A percentile compares a stretch with the other conserved stretches of the same genome.
Evolutionary conservation across 1,139 yeast species (phyloP).

Genomic region (Yamadazyma songkhlaensis): DNA sequence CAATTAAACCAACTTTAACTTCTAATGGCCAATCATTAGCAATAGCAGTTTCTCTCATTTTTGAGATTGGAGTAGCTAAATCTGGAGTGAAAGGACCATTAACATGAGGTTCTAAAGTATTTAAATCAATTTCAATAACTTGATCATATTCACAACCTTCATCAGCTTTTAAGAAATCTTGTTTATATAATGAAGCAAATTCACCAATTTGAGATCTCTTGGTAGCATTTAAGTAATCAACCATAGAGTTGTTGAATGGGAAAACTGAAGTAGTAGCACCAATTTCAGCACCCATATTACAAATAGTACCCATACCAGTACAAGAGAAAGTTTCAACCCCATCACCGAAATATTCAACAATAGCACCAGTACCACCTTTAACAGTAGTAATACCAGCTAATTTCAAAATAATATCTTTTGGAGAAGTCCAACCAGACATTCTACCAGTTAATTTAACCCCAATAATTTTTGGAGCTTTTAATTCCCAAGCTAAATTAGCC

Average conservation of each 20-base stretch:
- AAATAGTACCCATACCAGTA: constrained; percentile 99
- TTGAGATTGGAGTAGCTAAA: constrained; percentile 94
- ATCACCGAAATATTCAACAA: constrained; percentile 95
- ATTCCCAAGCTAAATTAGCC: constrained; percentile 96
- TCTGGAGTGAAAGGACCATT: constrained; percentile 99
- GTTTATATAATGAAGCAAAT: constrained; percentile 71
- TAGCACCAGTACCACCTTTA: constrained; percentile 98
- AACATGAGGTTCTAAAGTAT: constrained; percentile 93
- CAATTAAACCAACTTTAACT: constrained; percentile 94
- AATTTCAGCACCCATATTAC: constrained; percentile 99
- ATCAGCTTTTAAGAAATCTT: constrained; percentile 85
- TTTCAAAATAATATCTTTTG: constrained; percentile 94
- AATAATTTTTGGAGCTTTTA: constrained; percentile 95
- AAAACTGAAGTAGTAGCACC: constrained; percentile 99
- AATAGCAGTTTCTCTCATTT: constrained; percentile 84
- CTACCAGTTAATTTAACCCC: constrained; percentile 97
- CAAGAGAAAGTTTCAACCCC: constrained; percentile 96
- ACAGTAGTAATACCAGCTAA: constrained; percentile 97
- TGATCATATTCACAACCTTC: constrained; percentile 95
- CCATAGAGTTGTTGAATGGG: constrained; percentile 95
- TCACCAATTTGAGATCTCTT: constrained; percentile 81
- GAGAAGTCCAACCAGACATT: constrained; percentile 97
- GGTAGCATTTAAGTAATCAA: constrained; percentile 84
- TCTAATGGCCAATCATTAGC: constrained; percentile 93
- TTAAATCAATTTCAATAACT: constrained; percentile 90